phyloP scores from a whole-genome alignment of 1,284 basidiomycete genomes.

The Fomitopsis palustris region DNA sequence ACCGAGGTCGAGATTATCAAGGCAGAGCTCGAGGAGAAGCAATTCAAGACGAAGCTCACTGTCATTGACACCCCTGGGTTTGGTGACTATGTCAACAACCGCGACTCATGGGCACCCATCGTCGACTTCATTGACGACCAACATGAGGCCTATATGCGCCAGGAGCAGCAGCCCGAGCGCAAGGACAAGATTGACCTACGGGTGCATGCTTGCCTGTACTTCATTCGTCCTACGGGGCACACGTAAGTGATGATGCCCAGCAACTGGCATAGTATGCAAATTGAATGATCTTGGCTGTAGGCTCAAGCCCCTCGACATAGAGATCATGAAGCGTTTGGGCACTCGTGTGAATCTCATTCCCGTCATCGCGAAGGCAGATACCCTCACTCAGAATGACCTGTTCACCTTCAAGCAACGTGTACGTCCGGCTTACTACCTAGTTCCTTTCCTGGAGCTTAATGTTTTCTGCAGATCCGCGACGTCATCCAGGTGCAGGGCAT shows the following conservation, averaged over 20 bases:
- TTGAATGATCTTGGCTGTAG: conserved; percentile 35
- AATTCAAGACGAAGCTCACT: conserved; percentile 98
- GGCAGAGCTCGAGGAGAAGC: conserved; percentile 97
- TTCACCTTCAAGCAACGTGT: conserved; percentile 91
- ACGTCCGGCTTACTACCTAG: conserved; percentile 32
- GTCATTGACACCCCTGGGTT: conserved; percentile 99
- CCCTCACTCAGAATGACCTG: conserved; percentile 91
- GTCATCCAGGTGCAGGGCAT: conserved; percentile 91
- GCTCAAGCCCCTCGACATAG: conserved; percentile 96
- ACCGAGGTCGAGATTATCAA: conserved; percentile 98
- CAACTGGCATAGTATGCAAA: background rate
- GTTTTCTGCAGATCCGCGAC: conserved; percentile 72
- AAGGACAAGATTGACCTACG: conserved; percentile 92
- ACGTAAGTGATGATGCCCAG: conserved; percentile 63
- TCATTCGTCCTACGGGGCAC: conserved; percentile 94
- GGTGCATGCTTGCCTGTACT: conserved; percentile 97
- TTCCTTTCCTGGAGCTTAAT: conserved; percentile 4
- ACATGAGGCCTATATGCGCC: conserved; percentile 99
- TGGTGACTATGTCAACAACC: conserved; percentile 99
- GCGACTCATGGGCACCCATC: conserved; percentile 97
- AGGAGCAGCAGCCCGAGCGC: conserved; percentile 97
- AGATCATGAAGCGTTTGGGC: conserved; percentile 98
- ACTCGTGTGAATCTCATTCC: conserved; percentile 97
- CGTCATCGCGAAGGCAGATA: conserved; percentile 97
- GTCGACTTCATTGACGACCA: conserved; percentile 99